Percentiles rank a stretch among this genome's conserved stretches.
These are phyloP conservation scores for Colletotrichum sp. DNA, from an alignment of 2,329 filamentous ascomycete genomes.

Conservation along the genomic window DNA sequence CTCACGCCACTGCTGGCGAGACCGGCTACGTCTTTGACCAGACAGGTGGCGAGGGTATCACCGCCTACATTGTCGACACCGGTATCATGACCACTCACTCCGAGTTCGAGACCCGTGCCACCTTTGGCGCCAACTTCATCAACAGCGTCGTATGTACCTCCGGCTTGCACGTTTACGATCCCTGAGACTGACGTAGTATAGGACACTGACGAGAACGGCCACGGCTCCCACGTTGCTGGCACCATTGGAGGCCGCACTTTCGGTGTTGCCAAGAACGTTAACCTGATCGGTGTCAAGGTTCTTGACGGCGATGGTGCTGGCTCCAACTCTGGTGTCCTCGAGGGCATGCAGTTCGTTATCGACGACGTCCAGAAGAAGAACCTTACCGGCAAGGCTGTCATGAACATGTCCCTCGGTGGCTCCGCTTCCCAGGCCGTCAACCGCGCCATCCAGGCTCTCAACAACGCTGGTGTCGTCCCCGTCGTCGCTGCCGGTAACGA, in stretches of 20 bases:
- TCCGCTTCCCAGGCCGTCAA: conserved; percentile 55
- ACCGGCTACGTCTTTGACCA: conserved; percentile 56
- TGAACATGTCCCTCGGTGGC: conserved; percentile 69
- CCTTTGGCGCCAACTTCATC: conserved; percentile 57
- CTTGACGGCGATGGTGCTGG: conserved; percentile 55
- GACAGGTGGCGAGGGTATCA: conserved; percentile 59
- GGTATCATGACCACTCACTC: conserved; percentile 62
- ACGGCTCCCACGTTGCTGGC: conserved; percentile 68
- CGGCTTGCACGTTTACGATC: too few relatives aligned
- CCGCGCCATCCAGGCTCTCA: conserved; percentile 55
- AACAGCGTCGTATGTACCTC: conserved; percentile 46
- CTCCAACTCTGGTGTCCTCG: conserved; percentile 56
- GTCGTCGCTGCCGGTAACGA: conserved; percentile 68
- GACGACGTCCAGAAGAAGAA: conserved; percentile 47
- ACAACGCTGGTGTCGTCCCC: conserved; percentile 56
- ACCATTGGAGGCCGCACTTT: conserved; percentile 66
- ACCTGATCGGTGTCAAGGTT: conserved; percentile 65
- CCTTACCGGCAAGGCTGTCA: conserved; percentile 57
- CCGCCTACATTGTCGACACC: conserved; percentile 69
- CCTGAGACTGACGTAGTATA: conserved; percentile 7
- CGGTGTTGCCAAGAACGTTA: conserved; percentile 65
- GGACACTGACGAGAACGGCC: conserved; percentile 63
- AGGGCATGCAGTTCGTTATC: conserved; percentile 63
- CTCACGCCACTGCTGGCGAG: conserved; percentile 40
- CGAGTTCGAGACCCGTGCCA: conserved; percentile 62